phyloP scores from a whole-genome alignment of 2,329 filamentous ascomycete species.

The Epichloe sylvatica region DNA sequence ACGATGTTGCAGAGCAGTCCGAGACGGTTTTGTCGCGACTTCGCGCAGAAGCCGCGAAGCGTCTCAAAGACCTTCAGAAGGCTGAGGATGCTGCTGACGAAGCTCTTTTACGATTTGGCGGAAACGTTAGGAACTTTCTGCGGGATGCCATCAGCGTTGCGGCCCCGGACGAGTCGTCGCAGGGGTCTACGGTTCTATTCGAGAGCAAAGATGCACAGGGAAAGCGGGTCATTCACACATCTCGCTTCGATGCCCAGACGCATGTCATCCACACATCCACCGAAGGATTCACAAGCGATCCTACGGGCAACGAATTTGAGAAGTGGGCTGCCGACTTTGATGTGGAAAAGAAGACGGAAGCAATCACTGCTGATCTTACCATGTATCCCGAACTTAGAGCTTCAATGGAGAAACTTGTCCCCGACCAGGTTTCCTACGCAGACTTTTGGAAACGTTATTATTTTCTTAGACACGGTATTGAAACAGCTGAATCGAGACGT shows the following conservation, averaged over 20 bases:
- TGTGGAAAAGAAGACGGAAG: constrained; percentile 69
- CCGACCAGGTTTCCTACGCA: constrained; percentile 74
- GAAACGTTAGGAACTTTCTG: constrained; percentile 78
- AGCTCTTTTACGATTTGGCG: constrained; percentile 79
- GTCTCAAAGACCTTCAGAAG: constrained; percentile 75
- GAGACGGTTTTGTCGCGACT: constrained; percentile 64
- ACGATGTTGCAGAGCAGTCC: constrained; percentile 31
- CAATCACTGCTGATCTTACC: constrained; percentile 68
- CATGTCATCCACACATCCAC: constrained; percentile 83
- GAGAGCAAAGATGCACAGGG: constrained; percentile 85
- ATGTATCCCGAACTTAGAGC: constrained; percentile 72
- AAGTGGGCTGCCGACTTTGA: constrained; percentile 63
- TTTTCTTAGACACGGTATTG: constrained; percentile 81
- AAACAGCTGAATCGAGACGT: constrained; percentile 79
- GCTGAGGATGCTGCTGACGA: constrained; percentile 96
- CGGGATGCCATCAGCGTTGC: constrained; percentile 81
- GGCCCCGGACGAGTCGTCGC: constrained; percentile 45
- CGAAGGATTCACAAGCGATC: constrained; percentile 73
- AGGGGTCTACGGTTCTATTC: constrained; percentile 60
- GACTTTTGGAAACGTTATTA: constrained; percentile 95
- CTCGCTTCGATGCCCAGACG: constrained; percentile 85
- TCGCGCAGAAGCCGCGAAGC: constrained; percentile 62
- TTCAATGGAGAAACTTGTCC: constrained; percentile 95
- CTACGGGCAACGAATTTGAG: constrained; percentile 59
- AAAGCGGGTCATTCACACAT: constrained; percentile 88